phyloP scores from a whole-genome alignment of 306 rosid genomes.

The Cicer chorassanicum region DNA sequence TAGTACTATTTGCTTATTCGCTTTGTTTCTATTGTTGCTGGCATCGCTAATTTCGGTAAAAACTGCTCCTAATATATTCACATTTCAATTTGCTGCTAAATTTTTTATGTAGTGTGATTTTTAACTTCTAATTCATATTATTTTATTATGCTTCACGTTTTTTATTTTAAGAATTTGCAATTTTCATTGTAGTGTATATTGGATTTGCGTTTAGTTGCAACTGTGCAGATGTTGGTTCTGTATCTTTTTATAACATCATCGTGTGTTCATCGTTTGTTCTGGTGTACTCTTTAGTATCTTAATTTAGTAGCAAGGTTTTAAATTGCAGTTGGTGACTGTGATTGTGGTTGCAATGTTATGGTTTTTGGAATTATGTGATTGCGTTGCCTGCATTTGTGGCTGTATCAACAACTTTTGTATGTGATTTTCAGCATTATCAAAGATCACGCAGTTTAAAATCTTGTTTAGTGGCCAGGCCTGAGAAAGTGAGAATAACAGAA shows the following conservation, averaged over 20 bases:
- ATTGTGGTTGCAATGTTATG: neutral
- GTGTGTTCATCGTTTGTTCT: neutral
- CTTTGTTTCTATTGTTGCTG: constrained; percentile 17
- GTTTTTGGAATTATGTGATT: neutral
- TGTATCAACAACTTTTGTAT: neutral
- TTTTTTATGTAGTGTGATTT: neutral
- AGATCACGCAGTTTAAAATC: neutral
- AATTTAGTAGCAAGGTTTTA: neutral
- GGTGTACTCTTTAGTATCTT: neutral
- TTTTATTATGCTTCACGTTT: too few relatives aligned
- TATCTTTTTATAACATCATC: neutral
- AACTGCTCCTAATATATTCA: too few relatives aligned
- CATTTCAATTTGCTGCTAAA: neutral
- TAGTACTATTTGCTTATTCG: neutral
- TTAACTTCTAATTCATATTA: neutral
- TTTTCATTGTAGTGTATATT: neutral
- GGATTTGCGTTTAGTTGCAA: constrained; percentile 20
- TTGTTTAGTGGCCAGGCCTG: neutral
- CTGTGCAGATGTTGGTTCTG: neutral
- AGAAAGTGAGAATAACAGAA: neutral
- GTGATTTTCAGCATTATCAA: neutral
- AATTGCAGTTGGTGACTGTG: neutral
- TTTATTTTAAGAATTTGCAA: constrained; percentile 18
- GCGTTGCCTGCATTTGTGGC: neutral
- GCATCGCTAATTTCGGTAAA: neutral